phyloP scores from a whole-genome alignment of 768 basidiomycete species.

The Suillus subalutaceus region DNA sequence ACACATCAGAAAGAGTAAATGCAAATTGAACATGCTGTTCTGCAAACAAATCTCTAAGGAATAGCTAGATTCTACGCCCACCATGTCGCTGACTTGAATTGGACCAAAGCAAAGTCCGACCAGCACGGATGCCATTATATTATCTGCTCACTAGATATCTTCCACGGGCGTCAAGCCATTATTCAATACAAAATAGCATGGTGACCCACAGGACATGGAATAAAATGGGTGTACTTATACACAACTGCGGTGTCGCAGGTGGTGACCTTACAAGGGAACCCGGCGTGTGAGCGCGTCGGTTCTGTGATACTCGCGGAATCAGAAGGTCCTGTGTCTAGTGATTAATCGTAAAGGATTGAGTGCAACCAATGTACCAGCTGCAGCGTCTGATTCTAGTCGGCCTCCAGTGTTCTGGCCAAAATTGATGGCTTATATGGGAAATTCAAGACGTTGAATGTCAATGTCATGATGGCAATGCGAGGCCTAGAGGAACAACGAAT shows the following conservation, averaged over 20 bases:
- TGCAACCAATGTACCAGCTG: background rate
- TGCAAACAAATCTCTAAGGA: background rate
- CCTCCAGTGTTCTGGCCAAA: constrained; percentile 40
- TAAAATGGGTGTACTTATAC: background rate
- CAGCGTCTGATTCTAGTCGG: background rate
- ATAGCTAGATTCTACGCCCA: too few relatives aligned
- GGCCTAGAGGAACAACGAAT: too few relatives aligned
- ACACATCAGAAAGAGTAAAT: background rate
- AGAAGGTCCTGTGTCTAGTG: background rate
- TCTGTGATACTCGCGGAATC: background rate
- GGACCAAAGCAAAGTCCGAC: background rate
- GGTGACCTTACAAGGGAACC: background rate
- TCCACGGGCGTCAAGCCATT: background rate
- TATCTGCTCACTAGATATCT: background rate
- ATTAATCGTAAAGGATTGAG: background rate
- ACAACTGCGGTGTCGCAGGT: background rate
- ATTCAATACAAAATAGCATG: background rate
- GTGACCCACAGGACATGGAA: background rate
- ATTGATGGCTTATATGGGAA: background rate
- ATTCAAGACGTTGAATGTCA: background rate
- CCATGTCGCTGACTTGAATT: background rate
- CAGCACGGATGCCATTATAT: background rate
- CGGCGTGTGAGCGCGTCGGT: background rate
- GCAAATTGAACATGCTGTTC: background rate
- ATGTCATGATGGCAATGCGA: background rate